phyloP scores from a whole-genome alignment of 306 rosid genomes.

The Trifolium fragiferum region DNA sequence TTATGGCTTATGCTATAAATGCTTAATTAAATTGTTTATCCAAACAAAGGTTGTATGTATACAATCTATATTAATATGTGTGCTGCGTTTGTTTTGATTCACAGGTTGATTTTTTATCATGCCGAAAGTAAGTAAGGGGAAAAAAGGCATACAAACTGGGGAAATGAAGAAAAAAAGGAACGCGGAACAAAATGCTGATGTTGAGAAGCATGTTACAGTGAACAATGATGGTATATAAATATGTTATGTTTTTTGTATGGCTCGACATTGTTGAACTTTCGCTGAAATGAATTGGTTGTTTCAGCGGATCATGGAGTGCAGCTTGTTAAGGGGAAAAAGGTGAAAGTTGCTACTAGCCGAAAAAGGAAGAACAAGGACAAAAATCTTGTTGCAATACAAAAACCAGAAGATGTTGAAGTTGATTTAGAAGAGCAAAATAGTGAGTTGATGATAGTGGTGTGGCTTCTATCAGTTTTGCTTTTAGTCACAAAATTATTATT shows the following conservation, averaged over 20 bases:
- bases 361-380: slow-evolving; percentile 48
- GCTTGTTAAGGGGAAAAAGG: slow-evolving; percentile 30
- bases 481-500: background rate
- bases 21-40: background rate
- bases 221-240: slow-evolving; percentile 45
- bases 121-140: background rate
- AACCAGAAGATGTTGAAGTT: slow-evolving; percentile 37
- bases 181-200: slow-evolving; percentile 35
- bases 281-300: slow-evolving; percentile 28
- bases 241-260: background rate
- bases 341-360: slow-evolving; percentile 37
- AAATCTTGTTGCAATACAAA: slow-evolving; percentile 24
- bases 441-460: slow-evolving; percentile 31
- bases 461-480: background rate
- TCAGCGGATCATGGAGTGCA: slow-evolving; percentile 43
- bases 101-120: background rate
- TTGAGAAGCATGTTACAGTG: slow-evolving; percentile 29
- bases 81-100: slow-evolving; percentile 3
- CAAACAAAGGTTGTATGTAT: background rate
- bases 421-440: slow-evolving; percentile 46
- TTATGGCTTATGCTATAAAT: too few relatives aligned
- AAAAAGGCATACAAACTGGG: background rate
- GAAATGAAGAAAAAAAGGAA: slow-evolving; percentile 53
- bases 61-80: background rate
- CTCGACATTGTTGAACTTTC: background rate